Conservation (phyloP, 176 grass and related monocot genomes). For the Phoenix roebelenii region DNA sequence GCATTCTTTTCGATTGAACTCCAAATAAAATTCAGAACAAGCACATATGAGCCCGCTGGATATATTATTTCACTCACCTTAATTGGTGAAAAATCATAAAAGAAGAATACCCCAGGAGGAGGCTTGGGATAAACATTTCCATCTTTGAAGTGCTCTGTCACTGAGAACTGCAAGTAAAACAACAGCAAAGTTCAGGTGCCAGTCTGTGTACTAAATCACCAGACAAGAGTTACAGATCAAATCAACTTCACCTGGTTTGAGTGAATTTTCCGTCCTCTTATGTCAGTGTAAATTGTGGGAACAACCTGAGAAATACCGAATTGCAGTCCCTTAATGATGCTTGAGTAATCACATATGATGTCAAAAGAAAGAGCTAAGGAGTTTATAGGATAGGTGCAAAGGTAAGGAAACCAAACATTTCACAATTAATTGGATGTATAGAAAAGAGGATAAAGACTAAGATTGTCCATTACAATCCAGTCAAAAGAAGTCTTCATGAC, state of each 20-base stretch:
- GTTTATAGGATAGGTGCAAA: too few relatives aligned
- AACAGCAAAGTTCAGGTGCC: constrained; percentile 1
- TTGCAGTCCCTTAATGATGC: too few relatives aligned
- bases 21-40: too few relatives aligned
- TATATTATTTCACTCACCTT: constrained; percentile 40
- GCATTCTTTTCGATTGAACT: too few relatives aligned
- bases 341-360: too few relatives aligned
- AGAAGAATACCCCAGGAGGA: constrained; percentile 72
- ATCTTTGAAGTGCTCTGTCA: constrained; percentile 87
- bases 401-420: too few relatives aligned
- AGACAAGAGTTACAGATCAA: neutral
- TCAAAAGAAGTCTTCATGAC: too few relatives aligned
- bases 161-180: constrained; percentile 60
- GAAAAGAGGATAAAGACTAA: too few relatives aligned
- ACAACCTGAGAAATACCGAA: constrained; percentile 47
- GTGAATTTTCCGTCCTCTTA: constrained; percentile 61
- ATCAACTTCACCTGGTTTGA: constrained; percentile 69
- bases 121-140: constrained; percentile 51
- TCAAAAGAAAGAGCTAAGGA: constrained; percentile 6
- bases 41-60: too few relatives aligned
- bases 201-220: constrained; percentile 5
- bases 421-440: too few relatives aligned
- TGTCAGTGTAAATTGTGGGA: constrained; percentile 78
- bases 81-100: constrained; percentile 98
- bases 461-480: too few relatives aligned